phyloP scores from a whole-genome alignment of 73 alveolate species.

The Symbiodinium natans region DNA sequence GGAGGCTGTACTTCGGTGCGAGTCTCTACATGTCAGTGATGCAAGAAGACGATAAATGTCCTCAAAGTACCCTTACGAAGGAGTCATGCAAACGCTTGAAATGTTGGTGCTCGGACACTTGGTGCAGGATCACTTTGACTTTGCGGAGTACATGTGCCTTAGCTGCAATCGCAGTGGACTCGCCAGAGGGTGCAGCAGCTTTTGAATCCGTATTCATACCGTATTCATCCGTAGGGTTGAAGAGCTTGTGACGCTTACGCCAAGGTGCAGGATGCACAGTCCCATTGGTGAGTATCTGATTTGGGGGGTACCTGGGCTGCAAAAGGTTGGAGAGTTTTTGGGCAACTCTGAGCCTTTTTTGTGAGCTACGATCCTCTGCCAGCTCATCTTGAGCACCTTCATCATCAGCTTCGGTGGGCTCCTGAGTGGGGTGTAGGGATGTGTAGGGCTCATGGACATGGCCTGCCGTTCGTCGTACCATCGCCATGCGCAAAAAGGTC shows the following conservation, averaged over 20 bases:
- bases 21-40: neutral
- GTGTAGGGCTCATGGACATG: neutral
- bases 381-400: slow-evolving; percentile 87
- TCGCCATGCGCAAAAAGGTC: neutral
- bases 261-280: slow-evolving; percentile 92
- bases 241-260: neutral
- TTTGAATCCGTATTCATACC: neutral
- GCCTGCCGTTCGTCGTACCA: neutral
- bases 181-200: neutral
- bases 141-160: slow-evolving; percentile 72
- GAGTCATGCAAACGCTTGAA: no score
- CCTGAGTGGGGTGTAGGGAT: neutral
- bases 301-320: slow-evolving; percentile 48
- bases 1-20: slow-evolving; percentile 47
- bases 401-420: slow-evolving; percentile 51
- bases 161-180: neutral
- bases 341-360: neutral
- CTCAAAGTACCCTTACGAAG: no score
- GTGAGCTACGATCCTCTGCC: neutral
- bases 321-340: neutral
- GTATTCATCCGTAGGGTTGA: neutral
- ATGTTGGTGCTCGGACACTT: no score
- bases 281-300: slow-evolving; percentile 73
- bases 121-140: slow-evolving; percentile 82
- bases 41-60: no score